Evolutionary conservation across 106 monocot species (phyloP), one percentile per base, ranked within the genome.

Genomic region (Dioscorea zingiberensis): DNA sequence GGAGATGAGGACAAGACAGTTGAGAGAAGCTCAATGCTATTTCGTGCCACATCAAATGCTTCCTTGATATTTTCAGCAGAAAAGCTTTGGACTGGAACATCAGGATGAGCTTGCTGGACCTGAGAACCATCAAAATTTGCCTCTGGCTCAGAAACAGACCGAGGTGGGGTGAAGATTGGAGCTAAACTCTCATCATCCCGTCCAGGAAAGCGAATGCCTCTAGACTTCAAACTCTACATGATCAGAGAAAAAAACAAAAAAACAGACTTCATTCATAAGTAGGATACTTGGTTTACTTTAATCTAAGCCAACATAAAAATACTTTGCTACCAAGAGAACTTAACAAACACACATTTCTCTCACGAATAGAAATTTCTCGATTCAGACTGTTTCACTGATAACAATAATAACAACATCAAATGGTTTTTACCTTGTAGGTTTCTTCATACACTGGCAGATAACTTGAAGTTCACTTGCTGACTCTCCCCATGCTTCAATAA

Each of bases 401-500:
- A n/a, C n/a, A n/a, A n/a, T n/a, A n/a, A n/a, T n/a, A n/a, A n/a
- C n/a, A n/a, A n/a, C n/a, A n/a, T n/a, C n/a, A n/a, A n/a, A n/a
- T 38, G 38, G 6, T 38, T 38, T 38, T 38, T 85, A 95, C 94
- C 90, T 95, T 95, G 76, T 95, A 95, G 13, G 95, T 95, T 63
- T 95, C 91, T 70, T 95, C 95, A 75, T 79, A 95, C 25, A 95
- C 87, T 24, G 95, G 95, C 48, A 95, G 72, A 64, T 95, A 95
- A n/a, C n/a, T 0, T 83, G 85, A 25, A 95, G 85, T 49, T 91
- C 91, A 66, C 76, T 73, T 46, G 84, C 85, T 13, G 85, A 83
- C 55, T 95, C 90, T 25, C 95, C 94, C 95, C 95, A 95, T 10
- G 95, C 76, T 70, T 95, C 95, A 62, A 95, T 91, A 51, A 95